Percentiles rank a stretch among this genome's conserved stretches.
phyloP scores from a whole-genome alignment of 179 eudicot genomes.

The Spergularia azorica region DNA sequence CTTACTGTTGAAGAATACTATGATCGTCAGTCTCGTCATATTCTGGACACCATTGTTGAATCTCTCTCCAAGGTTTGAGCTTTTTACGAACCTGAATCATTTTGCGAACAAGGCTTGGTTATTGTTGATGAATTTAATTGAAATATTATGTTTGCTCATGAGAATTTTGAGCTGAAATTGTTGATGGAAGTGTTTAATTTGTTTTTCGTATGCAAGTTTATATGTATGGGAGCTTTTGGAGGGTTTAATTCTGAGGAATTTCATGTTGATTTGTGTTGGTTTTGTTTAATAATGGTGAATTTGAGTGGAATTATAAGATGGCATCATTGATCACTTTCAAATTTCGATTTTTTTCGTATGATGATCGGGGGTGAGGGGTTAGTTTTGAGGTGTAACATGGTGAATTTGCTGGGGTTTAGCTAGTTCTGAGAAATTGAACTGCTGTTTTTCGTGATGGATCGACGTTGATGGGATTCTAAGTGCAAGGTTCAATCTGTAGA shows the following conservation, averaged over 20 bases:
- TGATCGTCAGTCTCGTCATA: conserved; percentile 74
- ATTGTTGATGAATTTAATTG: no score
- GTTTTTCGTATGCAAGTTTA: neutral
- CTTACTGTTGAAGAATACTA: conserved; percentile 95
- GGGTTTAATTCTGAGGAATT: neutral
- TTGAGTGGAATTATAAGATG: neutral
- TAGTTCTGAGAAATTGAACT: no score
- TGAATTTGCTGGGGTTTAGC: no score
- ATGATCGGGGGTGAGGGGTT: no score
- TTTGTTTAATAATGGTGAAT: conserved; percentile 5
- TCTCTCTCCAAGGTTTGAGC: conserved; percentile 71
- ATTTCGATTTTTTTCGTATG: no score
- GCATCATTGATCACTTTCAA: neutral
- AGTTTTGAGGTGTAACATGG: no score
- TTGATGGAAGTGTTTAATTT: neutral
- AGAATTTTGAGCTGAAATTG: no score
- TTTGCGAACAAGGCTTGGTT: no score
- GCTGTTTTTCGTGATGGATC: no score
- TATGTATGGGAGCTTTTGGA: neutral
- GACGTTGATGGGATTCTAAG: no score
- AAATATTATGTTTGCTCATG: no score
- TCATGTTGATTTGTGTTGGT: neutral
- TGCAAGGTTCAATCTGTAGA: no score
- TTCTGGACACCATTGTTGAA: conserved; percentile 91
- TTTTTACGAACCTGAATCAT: neutral